Evolutionary conservation across 2,329 filamentous ascomycete genomes (phyloP), one percentile per base, ranked within the genome.

Genomic region (Aspergillus costaricaensis): DNA sequence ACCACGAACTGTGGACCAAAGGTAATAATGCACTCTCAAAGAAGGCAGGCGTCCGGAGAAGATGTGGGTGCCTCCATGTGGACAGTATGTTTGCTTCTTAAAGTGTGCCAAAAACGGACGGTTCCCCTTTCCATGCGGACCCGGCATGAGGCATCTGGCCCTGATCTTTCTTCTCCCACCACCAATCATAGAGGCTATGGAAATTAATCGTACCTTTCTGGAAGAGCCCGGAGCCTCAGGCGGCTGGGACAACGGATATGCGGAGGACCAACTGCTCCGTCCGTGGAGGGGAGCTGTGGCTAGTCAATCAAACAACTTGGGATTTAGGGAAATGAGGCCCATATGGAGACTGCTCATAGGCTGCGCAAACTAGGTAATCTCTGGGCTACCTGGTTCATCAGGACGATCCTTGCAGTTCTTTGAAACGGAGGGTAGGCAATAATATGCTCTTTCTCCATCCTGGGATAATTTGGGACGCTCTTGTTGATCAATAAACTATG

Each of bases 381-480:
- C 51, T 50, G n/a, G 41, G 55, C 21, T 56, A 55, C 49, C 44
- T 23, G 43, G n/a, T 43, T 7, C 52, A 21, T 44, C 19, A 44
- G 17, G 50, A 39, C 21, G 50, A 53, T 53, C 30, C 17, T 21
- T 23, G 30, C 36, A 38, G 49, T 52, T 32, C 27, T 30, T 30
- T 25, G 32, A 30, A 8, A 27, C 25, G n/a, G 36, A n/a, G 32
- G 19, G 3, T 17, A 12, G 15, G 15, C 19, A 14, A 7, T 43
- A 8, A 15, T 30, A 17, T 14, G 15, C 39, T 44, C n/a, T 36
- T 43, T 36, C 53, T 39, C n/a, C 53, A n/a, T 47, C n/a, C 47
- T n/a, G 15, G 25, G 25, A 19, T 6, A 32, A 50, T 32, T 12
- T 50, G 32, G 23, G 47, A 17, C 32, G 47, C 12, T 15, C 17